These are phyloP conservation scores for Coniophora puteana DNA, from an alignment of 1,284 basidiomycete genomes.

Conservation along the genomic window DNA sequence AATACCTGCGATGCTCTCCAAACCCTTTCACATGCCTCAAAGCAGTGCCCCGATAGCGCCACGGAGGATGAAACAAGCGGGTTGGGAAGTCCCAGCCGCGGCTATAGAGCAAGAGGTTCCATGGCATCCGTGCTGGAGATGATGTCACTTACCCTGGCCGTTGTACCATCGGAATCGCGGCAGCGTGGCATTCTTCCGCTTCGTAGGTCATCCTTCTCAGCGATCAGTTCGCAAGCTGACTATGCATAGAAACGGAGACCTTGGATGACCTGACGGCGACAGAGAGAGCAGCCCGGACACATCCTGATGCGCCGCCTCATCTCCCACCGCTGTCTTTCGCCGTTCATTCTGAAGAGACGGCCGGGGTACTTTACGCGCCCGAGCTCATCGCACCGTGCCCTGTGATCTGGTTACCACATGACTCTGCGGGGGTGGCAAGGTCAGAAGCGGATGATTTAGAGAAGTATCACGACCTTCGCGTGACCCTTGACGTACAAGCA, in stretches of 20 bases:
- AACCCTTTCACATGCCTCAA: conserved; percentile 45
- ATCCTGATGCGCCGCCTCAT: conserved; percentile 73
- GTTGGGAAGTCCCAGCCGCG: conserved; percentile 45
- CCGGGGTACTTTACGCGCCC: conserved; percentile 74
- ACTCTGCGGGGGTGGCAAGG: conserved; percentile 63
- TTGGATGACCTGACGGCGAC: conserved; percentile 76
- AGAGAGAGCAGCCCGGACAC: conserved; percentile 71
- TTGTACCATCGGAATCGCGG: conserved; percentile 58
- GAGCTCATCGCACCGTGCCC: conserved; percentile 73
- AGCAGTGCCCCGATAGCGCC: conserved; percentile 29
- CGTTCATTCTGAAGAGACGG: conserved; percentile 72
- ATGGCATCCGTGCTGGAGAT: conserved; percentile 76
- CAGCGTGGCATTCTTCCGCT: conserved; percentile 60
- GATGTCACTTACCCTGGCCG: conserved; percentile 74
- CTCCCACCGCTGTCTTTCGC: conserved; percentile 65
- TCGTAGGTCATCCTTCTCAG: conserved; percentile 38
- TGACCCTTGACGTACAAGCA: conserved; percentile 62
- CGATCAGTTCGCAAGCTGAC: background rate
- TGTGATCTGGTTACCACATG: conserved; percentile 78
- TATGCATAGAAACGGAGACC: conserved; percentile 57
- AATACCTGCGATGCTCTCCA: conserved; percentile 56
- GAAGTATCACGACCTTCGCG: conserved; percentile 63
- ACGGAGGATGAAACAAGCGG: conserved; percentile 50
- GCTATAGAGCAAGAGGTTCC: conserved; percentile 50
- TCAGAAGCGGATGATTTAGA: conserved; percentile 70